Evolutionary conservation across 23 red algal genomes (phyloP), one percentile per base, ranked within the genome.

Genomic region (Gracilaria domingensis): DNA sequence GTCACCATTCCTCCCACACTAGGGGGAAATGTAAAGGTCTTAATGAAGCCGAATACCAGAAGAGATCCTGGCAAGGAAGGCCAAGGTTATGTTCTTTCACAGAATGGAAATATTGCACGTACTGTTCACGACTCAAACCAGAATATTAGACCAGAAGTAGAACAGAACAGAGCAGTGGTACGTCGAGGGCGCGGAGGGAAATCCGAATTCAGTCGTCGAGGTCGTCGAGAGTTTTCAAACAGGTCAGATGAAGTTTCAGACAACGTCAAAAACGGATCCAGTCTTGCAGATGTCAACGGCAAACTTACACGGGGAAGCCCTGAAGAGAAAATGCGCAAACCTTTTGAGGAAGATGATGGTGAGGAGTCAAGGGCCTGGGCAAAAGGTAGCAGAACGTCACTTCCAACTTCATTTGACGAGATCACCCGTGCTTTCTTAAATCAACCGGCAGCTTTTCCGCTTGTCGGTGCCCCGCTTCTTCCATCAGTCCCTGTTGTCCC

Each of bases 341-440:
- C 17, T 11, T 38, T 75, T 54, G 40, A 66, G n/a, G n/a, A 60
- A 20, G 74, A 90, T 73, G 87, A 79, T 30, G 64, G 35, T 53
- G 55, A 77, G 44, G 87, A 90, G 53, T 90, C 87, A 65, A 62
- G 55, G 8, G 87, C 87, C 0, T 90, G 87, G 87, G 87, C 87
- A 25, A 39, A 71, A 24, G 64, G 59, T 35, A 81, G 57, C 25
- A 82, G 37, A 62, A 49, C 87, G 0, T 48, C 71, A 34, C 87
- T 53, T 21, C 78, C 88, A 4, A 57, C 89, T 39, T 83, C 78
- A 28, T 92, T 92, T 84, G 89, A 83, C 33, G 89, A 61, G 34
- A 92, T 92, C 42, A 84, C 78, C 18, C 78, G 89, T 16, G 89
- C 89, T 42, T 92, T 92, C 81, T 62, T 64, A 11, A 92, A 92